Percentiles rank a stretch among this genome's conserved stretches.
Conservation (phyloP, 2,329 filamentous ascomycete genomes). For the Ampelomyces quisqualis region DNA sequence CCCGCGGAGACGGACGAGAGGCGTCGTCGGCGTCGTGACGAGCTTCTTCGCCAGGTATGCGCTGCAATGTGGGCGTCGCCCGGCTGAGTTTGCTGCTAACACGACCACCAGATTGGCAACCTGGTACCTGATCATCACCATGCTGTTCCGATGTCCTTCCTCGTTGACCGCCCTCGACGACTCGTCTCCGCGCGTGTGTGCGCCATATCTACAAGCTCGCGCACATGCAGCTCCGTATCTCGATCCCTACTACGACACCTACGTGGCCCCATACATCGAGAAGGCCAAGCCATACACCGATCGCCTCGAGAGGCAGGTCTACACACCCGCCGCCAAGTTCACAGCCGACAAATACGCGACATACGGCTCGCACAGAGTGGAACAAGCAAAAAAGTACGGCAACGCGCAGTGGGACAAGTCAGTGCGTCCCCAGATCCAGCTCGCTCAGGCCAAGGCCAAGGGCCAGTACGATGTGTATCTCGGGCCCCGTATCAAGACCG, state of each 20-base stretch:
- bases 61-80: background rate
- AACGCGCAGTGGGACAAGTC: constrained; percentile 75
- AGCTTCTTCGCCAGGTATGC: constrained; percentile 38
- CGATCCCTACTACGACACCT: constrained; percentile 80
- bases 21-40: constrained; percentile 30
- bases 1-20: constrained; percentile 22
- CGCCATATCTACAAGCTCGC: constrained; percentile 69
- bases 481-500: constrained; percentile 70
- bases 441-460: constrained; percentile 62
- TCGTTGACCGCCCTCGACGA: constrained; percentile 67
- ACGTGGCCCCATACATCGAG: constrained; percentile 81
- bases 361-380: constrained; percentile 73
- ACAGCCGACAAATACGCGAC: constrained; percentile 62
- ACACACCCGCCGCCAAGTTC: constrained; percentile 67
- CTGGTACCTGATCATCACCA: constrained; percentile 82
- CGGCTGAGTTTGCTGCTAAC: constrained; percentile 3
- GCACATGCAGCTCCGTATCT: constrained; percentile 72
- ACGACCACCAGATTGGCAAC: constrained; percentile 59
- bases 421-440: constrained; percentile 71
- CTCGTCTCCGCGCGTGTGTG: constrained; percentile 75
- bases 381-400: constrained; percentile 66
- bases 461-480: constrained; percentile 69
- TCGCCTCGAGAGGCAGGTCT: constrained; percentile 59
- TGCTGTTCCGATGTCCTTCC: constrained; percentile 79
- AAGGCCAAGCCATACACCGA: constrained; percentile 71